Evolutionary conservation across 768 basidiomycete species (phyloP), one percentile per base, ranked within the genome.

Genomic region (Boletus fagicola): DNA sequence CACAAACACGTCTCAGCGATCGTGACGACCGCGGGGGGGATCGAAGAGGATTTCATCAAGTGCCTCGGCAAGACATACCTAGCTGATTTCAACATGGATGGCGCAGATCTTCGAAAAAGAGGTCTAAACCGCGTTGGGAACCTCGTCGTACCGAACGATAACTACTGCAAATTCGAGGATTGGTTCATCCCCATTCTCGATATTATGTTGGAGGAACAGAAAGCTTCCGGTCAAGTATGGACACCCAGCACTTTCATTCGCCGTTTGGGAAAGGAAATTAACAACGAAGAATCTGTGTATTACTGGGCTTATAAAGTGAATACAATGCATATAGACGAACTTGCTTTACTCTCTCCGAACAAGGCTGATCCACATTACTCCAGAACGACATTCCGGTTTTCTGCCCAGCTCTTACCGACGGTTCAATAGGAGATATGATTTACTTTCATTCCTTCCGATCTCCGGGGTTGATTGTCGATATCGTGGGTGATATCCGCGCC

Each of bases 101-200:
- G 97, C 15, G 91, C 93, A 6, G 86, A 87, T 55, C 75, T 99
- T 54, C 83, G 97, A 44, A 86, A 79, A 68, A 82, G 83, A 58
- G 97, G 97, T n/a, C 85, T 99, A 82, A 99, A 99, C 66, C 85
- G 97, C 36, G 94, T 98, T 59, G 97, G 97, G 33, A 99, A 99
- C 68, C 83, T 99, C 43, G 77, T 99, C 56, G 85, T 99, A 2
- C 97, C 97, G 4, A 99, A 99, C 68, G 93, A 97, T 65, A 98
- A 98, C 70, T 99, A 99, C 74, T 98, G 97, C 85, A 89, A 91
- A 67, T 99, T 98, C 64, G 97, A 99, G 75, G 96, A 98, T 71
- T 99, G 97, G 97, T 83, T 98, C n/a, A 86, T 85, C 20, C 97
- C 97, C 2, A 91, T 98, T 54, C 82, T 99, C 42, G 89, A 98